Base-by-base conservation (phyloP, 257 asterid genomes). In the Paraleonurus japonicus region DNA sequence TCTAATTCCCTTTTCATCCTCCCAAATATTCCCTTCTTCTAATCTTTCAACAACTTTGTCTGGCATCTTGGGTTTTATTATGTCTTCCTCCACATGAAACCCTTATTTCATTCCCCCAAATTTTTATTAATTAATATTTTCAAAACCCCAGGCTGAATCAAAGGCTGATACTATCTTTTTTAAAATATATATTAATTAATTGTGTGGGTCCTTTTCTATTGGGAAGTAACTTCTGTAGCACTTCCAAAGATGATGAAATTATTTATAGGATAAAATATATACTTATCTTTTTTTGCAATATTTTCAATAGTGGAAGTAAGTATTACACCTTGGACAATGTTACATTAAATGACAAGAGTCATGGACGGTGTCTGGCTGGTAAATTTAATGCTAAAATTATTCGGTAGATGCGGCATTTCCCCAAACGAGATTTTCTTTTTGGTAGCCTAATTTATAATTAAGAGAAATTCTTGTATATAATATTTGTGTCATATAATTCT, bases 101-200 rank as follows among this genome's bases (percentile, higher is more conserved):
- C 71, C 77, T 39, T 72, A 51, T 67, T 66, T 3, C 51, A 55
- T 32, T 67, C 37, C 55, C 54, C 72, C 68, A 71, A 67, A n/a
- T 64, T 43, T 64, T 50, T 43, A 28, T 35, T 55, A 32, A n/a
- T 0, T 30, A 15, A 10, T 12, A 11, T 79, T 81, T 74, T 62
- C 86, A 69, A 89, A 85, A 84, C 90, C 96, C 92, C 84, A 91
- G 91, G 97, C 85, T 79, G 85, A 83, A 89, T 89, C 96, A 55
- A 81, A 61, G 89, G 81, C 12, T 47, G 55, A 62, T 33, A 27
- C 48, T 48, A 10, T 33, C 11, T 67, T 60, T 73, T 70, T 17
- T 68, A 50, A 41, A 65, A 24, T 27, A 12, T 2, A 3, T 7
- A 41, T 3, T 57, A 37, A 24, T 69, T 69, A 37, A 32, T 43